Evolutionary conservation across 257 asterid genomes (phyloP).

Genomic region (Solanum ossicruentum): DNA sequence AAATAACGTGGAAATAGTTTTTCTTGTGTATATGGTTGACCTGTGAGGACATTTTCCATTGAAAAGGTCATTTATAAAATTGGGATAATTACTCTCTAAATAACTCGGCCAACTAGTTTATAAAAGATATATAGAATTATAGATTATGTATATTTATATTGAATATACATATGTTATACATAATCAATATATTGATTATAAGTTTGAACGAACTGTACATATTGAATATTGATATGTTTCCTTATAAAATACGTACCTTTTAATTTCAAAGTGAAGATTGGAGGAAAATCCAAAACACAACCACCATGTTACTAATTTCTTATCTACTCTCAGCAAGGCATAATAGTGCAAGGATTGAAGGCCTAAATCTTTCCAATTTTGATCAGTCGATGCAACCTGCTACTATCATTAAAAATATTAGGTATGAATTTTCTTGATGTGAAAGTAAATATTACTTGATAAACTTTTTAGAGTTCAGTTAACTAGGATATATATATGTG

Average conservation of each 20-base stretch:
- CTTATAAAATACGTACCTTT: not conserved
- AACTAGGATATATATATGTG: not conserved
- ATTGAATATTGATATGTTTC: not conserved
- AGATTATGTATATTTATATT: too few species aligned
- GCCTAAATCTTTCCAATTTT: constrained; percentile 40
- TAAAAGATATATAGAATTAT: too few species aligned
- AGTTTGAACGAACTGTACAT: too few species aligned
- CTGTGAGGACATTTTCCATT: not conserved
- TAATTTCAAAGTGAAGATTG: not conserved
- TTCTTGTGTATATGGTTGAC: not conserved
- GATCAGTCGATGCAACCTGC: constrained; percentile 37
- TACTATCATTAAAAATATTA: constrained; percentile 38
- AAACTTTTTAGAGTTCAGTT: not conserved
- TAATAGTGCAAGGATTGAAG: constrained; percentile 32
- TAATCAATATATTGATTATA: too few species aligned
- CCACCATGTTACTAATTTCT: constrained; percentile 1
- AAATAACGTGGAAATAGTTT: not conserved
- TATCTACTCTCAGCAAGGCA: constrained; percentile 54
- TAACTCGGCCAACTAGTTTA: too few species aligned
- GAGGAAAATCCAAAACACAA: not conserved
- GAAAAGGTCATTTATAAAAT: not conserved
- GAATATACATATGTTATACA: too few species aligned
- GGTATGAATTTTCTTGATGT: constrained; percentile 26
- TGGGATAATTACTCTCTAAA: too few species aligned
- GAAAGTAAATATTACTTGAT: not conserved